Evolutionary conservation across 1,284 basidiomycete species (phyloP), one percentile per base, ranked within the genome.

Genomic region (Coniophora puteana): DNA sequence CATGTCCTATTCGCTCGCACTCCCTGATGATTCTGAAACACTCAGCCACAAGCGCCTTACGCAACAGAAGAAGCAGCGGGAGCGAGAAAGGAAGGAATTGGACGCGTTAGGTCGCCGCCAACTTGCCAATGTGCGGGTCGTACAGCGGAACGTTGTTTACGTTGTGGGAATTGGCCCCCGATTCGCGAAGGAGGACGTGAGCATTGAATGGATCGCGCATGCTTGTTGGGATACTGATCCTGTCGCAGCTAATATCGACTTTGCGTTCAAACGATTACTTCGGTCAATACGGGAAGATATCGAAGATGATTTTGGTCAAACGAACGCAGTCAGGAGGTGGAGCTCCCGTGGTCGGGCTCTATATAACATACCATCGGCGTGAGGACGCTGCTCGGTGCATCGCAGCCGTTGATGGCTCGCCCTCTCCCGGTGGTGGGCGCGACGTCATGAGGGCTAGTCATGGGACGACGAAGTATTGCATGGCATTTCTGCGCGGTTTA

Each of bases 401-500:
- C 44, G 72, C 85, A 12, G 91, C 93, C 11, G 86, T 99, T 23
- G 96, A 99, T 65, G 94, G 95, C 4, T 83, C 89, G 26, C 72
- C 84, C 11, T 86, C 90, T 10, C 90, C 92, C 13, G 83, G 92
- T 42, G 77, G 89, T 47, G 75, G 84, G 52, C 67, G 82, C 52
- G 76, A 93, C 49, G 72, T 90, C 29, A 85, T 99, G 75, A 80
- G 91, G 46, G 95, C 94, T 10, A 95, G 91, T 58, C 88, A 93
- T 63, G 96, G 96, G 17, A 98, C 94, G 17, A 96, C 95, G 25
- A 93, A 98, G 63, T 99, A 99, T 61, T 99, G 96, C 67, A 94
- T 98, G 74, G 76, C 86, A 8, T 99, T 97, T 62, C 74, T 99
- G 50, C 89, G 94, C 36, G 86, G 91, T 17, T 75, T 81, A 34